phyloP scores from a whole-genome alignment of 306 rosid genomes.

The Prunus persica region DNA sequence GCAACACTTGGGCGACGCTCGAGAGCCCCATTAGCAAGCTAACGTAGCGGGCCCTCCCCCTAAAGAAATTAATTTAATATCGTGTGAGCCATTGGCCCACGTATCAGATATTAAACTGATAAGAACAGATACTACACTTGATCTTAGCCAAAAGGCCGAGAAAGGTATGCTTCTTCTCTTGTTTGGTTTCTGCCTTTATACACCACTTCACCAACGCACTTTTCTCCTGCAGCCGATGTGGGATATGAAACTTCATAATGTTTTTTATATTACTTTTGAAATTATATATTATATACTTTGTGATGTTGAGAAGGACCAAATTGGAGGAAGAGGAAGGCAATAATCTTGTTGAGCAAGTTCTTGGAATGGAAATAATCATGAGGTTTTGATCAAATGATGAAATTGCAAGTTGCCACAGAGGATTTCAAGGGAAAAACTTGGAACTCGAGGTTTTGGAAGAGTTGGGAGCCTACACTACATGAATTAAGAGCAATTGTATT shows the following conservation, averaged over 20 bases:
- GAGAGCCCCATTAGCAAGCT: background rate
- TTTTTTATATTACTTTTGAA: no score
- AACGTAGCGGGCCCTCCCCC: background rate
- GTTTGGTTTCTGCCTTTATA: background rate
- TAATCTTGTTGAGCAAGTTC: no score
- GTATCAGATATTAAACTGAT: background rate
- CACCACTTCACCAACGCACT: background rate
- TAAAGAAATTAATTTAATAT: background rate
- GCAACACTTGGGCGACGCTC: background rate
- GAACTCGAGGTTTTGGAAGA: conserved; percentile 12
- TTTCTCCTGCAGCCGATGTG: background rate
- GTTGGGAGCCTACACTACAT: conserved; percentile 6
- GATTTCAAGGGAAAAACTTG: conserved; percentile 12
- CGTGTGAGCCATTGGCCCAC: background rate
- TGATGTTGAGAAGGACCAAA: no score
- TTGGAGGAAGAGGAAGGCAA: no score
- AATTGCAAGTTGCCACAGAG: conserved; percentile 1
- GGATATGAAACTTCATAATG: background rate
- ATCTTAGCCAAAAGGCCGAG: background rate
- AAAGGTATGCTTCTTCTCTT: background rate
- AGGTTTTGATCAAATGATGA: background rate
- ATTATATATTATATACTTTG: no score
- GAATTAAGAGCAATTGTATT: conserved; percentile 18
- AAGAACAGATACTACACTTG: background rate
- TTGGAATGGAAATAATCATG: no score